Base-by-base conservation (phyloP, 2,329 filamentous ascomycete species). In the Ciborinia camelliae region DNA sequence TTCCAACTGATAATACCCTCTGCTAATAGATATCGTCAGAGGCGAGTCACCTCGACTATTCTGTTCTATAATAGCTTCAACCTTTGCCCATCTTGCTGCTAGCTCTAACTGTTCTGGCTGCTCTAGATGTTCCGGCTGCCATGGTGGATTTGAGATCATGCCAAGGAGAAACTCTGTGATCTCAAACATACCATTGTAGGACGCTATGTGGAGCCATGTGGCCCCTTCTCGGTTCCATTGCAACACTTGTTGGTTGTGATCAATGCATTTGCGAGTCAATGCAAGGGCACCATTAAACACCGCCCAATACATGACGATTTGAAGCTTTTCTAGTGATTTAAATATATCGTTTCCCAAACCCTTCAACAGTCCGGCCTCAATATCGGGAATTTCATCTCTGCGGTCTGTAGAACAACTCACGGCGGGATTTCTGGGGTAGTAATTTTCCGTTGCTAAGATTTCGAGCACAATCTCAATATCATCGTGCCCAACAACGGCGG, bases 401-500 rank as follows among this genome's bases (percentile, higher is more conserved):
- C 20, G 20, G 5, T 37, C 5, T 0, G 10, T 37, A 7, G 35
- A 8, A 54, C 12, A 8, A 15, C 35, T 23, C 9, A 23, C 3
- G 0, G 51, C 14, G 35, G 51, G 20, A 2, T 7, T 9, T 9
- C 23, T 10, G 14, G 30, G 51, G 32, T 54, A 54, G 32, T 54
- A 54, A 35, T 37, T 9, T 54, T 54, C 4, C 23, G 32, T 5
- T n/a, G 51, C 51, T 7, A 54, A 37, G 6, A 54, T 14, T 37
- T 54, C 51, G 4, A 54, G 20, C 20, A 10, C 51, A 54, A 35
- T 23, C 3, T 15, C 30, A 37, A 37, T 12, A 14, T 37, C 35
- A 2, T 37, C 12, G 1, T 15, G 0, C 0, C 5, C 0, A 6
- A n/a, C 6, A 23, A 37, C 0, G 7, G 51, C 51, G 15, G 5